Percentiles rank a stretch among this genome's conserved stretches.
These are phyloP conservation scores for Apostasia ramifera DNA, from an alignment of 106 monocot species.

Conservation along the genomic window DNA sequence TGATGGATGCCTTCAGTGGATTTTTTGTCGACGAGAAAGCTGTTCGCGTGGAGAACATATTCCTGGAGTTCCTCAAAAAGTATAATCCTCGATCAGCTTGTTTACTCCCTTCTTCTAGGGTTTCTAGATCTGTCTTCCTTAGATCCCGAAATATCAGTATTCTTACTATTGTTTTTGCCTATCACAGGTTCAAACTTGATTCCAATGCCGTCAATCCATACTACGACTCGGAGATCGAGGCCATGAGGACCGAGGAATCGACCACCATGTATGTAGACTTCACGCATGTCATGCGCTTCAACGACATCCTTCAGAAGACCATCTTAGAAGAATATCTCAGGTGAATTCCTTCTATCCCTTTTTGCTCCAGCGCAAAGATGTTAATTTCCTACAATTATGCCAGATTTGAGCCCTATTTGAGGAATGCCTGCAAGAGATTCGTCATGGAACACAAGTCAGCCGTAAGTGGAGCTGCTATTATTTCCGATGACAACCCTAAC, in stretches of 20 bases:
- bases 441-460: conserved; percentile 51
- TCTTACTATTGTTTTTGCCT: neutral
- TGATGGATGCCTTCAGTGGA: conserved; percentile 41
- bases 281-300: conserved; percentile 88
- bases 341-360: conserved; percentile 12
- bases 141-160: neutral
- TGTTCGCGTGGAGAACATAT: conserved; percentile 79
- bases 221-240: conserved; percentile 92
- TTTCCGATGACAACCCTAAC: conserved; percentile 65
- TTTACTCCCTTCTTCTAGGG: conserved; percentile 1
- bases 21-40: conserved; percentile 93
- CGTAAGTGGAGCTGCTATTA: conserved; percentile 46
- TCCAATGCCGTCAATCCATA: conserved; percentile 49
- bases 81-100: neutral
- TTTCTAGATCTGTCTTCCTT: neutral
- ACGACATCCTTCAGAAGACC: conserved; percentile 82
- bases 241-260: conserved; percentile 73
- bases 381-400: neutral
- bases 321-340: conserved; percentile 90
- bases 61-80: conserved; percentile 93
- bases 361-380: neutral
- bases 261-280: conserved; percentile 96
- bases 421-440: conserved; percentile 89
- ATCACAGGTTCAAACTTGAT: conserved; percentile 56
- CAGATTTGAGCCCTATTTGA: conserved; percentile 82